A percentile compares a stretch with the other conserved stretches of the same genome.
Conservation (phyloP, 176 grass and related monocot species). For the Paspalum notatum region DNA sequence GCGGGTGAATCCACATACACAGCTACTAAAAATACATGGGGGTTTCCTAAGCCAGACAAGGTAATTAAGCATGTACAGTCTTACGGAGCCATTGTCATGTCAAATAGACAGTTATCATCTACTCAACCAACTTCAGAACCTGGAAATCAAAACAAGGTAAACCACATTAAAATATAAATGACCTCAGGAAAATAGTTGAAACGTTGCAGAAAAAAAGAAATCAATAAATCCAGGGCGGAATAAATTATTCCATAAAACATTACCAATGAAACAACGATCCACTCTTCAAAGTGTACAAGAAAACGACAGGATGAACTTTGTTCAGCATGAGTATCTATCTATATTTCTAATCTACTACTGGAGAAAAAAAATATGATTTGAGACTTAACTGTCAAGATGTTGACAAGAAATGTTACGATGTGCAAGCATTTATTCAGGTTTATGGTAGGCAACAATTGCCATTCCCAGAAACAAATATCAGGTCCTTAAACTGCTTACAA, state of each 20-base stretch:
- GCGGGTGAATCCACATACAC: conserved; percentile 37
- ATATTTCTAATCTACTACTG: neutral
- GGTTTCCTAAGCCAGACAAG: conserved; percentile 39
- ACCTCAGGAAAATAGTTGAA: conserved; percentile 17
- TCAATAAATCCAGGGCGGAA: neutral
- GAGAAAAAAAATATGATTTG: neutral
- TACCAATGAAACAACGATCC: neutral
- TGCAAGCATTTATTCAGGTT: neutral
- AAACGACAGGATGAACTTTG: neutral
- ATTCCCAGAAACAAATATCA: neutral
- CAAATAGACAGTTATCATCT: conserved; percentile 49
- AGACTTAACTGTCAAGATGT: neutral
- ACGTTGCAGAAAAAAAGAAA: neutral
- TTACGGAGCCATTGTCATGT: conserved; percentile 43
- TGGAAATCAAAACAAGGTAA: conserved; percentile 45
- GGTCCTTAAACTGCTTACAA: neutral
- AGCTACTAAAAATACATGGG: conserved; percentile 25
- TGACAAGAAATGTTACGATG: neutral
- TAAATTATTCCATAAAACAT: neutral
- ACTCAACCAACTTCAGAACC: conserved; percentile 41
- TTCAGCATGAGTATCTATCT: neutral
- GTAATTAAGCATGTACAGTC: conserved; percentile 43
- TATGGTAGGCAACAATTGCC: neutral
- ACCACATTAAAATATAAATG: conserved; percentile 15
- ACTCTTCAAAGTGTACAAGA: conserved; percentile 2